Evolutionary conservation across 1,284 basidiomycete species (phyloP).

Genomic region (Phlebopus sp.): DNA sequence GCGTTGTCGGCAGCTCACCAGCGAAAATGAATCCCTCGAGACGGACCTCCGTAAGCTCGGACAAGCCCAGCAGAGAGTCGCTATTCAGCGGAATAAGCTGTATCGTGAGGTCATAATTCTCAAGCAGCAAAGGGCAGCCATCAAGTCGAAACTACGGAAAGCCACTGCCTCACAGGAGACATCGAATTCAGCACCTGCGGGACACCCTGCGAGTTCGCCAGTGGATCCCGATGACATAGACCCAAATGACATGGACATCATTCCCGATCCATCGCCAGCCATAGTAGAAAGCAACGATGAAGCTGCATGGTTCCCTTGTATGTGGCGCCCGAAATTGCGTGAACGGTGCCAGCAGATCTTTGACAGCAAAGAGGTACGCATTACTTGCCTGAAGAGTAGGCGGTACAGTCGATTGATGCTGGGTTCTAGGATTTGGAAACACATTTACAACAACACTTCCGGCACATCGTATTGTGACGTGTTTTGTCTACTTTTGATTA

Average conservation of each 20-base stretch:
- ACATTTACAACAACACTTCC: conserved; percentile 21
- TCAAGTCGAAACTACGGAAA: conserved; percentile 15
- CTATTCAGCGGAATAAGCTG: conserved; percentile 17
- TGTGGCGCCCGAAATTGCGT: conserved; percentile 29
- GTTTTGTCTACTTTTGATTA: too few relatives aligned
- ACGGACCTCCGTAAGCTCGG: conserved; percentile 16
- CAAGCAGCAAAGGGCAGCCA: conserved; percentile 20
- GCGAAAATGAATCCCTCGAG: conserved; percentile 23
- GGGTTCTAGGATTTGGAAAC: conserved; percentile 21
- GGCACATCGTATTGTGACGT: conserved; percentile 10
- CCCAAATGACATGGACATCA: conserved; percentile 18
- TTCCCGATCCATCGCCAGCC: conserved; percentile 2
- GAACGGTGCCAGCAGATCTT: conserved; percentile 28
- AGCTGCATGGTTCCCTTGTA: conserved; percentile 23
- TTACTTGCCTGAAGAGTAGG: not conserved
- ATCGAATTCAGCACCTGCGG: not conserved
- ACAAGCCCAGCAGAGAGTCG: conserved; percentile 13
- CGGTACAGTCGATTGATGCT: not conserved
- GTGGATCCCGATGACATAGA: conserved; percentile 15
- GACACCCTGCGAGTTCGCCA: not conserved
- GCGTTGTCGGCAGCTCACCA: conserved; percentile 16
- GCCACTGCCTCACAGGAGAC: conserved; percentile 9
- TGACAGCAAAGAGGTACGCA: conserved; percentile 30
- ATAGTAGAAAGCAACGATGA: conserved; percentile 17
- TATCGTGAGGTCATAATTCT: conserved; percentile 20